phyloP scores from a whole-genome alignment of 2,329 filamentous ascomycete genomes.

The Microcyclospora tardicrescens region DNA sequence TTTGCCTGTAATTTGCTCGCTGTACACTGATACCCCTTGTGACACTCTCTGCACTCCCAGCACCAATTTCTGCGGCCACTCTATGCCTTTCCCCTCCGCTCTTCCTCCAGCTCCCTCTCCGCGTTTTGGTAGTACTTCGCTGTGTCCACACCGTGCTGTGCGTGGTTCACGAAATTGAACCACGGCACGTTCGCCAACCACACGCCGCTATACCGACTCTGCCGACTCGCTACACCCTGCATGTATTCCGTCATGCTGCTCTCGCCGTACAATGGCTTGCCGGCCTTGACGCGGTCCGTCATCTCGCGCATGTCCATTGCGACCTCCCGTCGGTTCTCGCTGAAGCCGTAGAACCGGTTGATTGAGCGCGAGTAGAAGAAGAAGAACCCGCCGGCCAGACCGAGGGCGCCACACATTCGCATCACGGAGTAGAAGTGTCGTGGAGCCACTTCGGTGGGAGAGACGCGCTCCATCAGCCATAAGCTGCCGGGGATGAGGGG shows the following conservation, averaged over 20 bases:
- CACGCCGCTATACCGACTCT: constrained; percentile 80
- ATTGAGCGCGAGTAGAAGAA: constrained; percentile 73
- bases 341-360: constrained; percentile 85
- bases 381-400: constrained; percentile 65
- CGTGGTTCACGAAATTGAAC: constrained; percentile 98
- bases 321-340: constrained; percentile 80
- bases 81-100: constrained; percentile 33
- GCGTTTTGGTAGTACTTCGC: constrained; percentile 97
- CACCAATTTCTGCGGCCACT: too few species aligned
- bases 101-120: constrained; percentile 81
- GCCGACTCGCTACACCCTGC: constrained; percentile 83
- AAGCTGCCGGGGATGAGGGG: constrained; percentile 63
- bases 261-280: constrained; percentile 77
- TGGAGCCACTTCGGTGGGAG: constrained; percentile 72
- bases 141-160: constrained; percentile 90
- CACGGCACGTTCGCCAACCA: constrained; percentile 79
- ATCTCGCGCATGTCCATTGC: constrained; percentile 98
- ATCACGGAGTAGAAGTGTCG: constrained; percentile 72
- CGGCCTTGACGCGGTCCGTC: constrained; percentile 89
- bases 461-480: constrained; percentile 66
- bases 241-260: constrained; percentile 70
- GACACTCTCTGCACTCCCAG: too few species aligned
- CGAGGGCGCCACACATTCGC: constrained; percentile 63
- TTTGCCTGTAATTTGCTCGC: too few species aligned
- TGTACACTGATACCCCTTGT: too few species aligned